A percentile compares a stretch with the other conserved stretches of the same genome.
Conservation (phyloP, 1,284 basidiomycete genomes). For the Kwoniella shivajii region DNA sequence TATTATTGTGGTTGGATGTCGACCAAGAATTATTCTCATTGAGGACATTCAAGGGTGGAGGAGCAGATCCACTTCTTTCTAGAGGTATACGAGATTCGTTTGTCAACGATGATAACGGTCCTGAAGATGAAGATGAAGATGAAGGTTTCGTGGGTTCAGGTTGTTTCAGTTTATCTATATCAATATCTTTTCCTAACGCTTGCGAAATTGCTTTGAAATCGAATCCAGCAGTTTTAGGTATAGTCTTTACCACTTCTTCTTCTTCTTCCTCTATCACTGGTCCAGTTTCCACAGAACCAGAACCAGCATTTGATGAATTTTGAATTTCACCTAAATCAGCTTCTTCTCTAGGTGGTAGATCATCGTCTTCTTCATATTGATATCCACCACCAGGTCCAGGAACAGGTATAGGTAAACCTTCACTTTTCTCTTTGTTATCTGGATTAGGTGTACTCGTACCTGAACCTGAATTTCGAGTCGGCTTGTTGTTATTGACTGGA, state of each 20-base stretch:
- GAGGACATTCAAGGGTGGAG: constrained; percentile 12
- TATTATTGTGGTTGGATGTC: background rate
- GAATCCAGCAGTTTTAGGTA: constrained; percentile 53
- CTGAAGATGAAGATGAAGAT: background rate
- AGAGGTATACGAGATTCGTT: constrained; percentile 14
- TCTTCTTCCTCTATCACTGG: constrained; percentile 26
- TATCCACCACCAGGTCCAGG: constrained; percentile 19
- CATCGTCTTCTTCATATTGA: constrained; percentile 46
- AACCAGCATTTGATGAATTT: background rate
- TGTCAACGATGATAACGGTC: background rate
- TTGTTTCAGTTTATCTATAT: constrained; percentile 39
- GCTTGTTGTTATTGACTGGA: constrained; percentile 39
- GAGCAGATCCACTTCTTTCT: constrained; percentile 33
- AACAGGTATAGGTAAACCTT: background rate
- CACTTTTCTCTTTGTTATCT: constrained; percentile 6
- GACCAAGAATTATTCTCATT: constrained; percentile 2
- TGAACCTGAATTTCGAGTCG: constrained; percentile 20
- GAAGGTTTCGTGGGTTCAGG: constrained; percentile 12
- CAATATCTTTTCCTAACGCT: constrained; percentile 54
- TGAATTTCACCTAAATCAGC: constrained; percentile 26
- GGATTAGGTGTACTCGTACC: constrained; percentile 31
- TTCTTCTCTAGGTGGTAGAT: constrained; percentile 47
- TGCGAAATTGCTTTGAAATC: constrained; percentile 54
- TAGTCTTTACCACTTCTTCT: constrained; percentile 33
- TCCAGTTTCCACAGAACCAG: background rate